phyloP scores from a whole-genome alignment of 805 yeast genomes.

The Wickerhamomyces queroliae region DNA sequence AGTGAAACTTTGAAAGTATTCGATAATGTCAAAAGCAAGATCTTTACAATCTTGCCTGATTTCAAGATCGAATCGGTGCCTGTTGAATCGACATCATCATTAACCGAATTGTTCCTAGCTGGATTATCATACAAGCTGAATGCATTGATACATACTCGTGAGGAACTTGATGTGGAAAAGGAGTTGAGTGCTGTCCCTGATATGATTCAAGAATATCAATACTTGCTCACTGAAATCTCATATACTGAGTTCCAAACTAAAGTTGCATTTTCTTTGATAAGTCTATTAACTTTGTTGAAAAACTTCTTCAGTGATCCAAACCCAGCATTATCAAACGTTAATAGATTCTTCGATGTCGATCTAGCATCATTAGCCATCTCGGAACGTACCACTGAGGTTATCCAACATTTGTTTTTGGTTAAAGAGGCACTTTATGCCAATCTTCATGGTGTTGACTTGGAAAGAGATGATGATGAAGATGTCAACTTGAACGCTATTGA shows the following conservation, averaged over 20 bases:
- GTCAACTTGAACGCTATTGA: slow-evolving; percentile 27
- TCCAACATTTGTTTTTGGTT: slow-evolving; percentile 39
- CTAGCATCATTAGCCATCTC: slow-evolving; percentile 23
- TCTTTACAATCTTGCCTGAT: slow-evolving; percentile 5
- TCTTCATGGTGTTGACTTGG: slow-evolving; percentile 31
- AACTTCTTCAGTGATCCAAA: slow-evolving; percentile 29
- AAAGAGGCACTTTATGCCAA: slow-evolving; percentile 43
- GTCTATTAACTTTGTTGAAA: slow-evolving; percentile 16
- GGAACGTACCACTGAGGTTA: slow-evolving; percentile 21
- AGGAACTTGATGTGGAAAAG: slow-evolving; percentile 12
- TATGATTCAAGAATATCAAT: slow-evolving; percentile 7
- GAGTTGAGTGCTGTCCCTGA: slow-evolving; percentile 13
- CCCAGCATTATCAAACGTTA: slow-evolving; percentile 14
- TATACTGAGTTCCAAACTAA: slow-evolving; percentile 12
- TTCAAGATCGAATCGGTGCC: slow-evolving; percentile 1
- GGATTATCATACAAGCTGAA: slow-evolving; percentile 15
- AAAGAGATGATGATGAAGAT: slow-evolving; percentile 48
- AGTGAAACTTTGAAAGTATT: slow-evolving; percentile 6
- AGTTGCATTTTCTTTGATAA: slow-evolving; percentile 19
- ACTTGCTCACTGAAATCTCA: slow-evolving; percentile 4
- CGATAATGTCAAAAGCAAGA: slow-evolving; percentile 5
- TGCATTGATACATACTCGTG: slow-evolving; percentile 9
- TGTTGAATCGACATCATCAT: neutral
- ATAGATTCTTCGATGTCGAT: slow-evolving; percentile 17
- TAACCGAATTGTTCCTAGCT: slow-evolving; percentile 13